A percentile compares a stretch with the other conserved stretches of the same genome.
These are phyloP conservation scores for Theileria luwenshuni DNA, from an alignment of 169 alveolate species.

Conservation along the genomic window DNA sequence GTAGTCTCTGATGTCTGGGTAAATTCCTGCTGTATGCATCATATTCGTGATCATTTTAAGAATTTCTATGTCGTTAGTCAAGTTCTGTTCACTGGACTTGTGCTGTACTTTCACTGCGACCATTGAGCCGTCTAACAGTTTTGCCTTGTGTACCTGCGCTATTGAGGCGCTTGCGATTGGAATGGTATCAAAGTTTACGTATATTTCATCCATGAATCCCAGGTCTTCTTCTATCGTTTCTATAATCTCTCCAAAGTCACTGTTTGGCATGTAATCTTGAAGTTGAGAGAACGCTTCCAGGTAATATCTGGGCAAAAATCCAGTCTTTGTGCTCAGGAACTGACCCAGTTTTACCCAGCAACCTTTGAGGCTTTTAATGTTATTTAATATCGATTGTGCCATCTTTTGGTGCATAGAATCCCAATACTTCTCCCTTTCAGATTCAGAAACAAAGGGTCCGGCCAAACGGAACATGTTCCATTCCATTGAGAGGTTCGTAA, in stretches of 20 bases:
- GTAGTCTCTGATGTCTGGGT: conserved; percentile 74
- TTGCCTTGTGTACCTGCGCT: conserved; percentile 84
- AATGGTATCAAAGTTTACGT: conserved; percentile 70
- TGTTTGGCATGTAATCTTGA: conserved; percentile 88
- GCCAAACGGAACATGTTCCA: conserved; percentile 66
- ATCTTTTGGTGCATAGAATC: conserved; percentile 84
- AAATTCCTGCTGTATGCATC: conserved; percentile 71
- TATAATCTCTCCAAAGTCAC: conserved; percentile 73
- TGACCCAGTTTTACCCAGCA: conserved; percentile 94
- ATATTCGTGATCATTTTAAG: conserved; percentile 79
- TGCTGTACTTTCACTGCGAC: conserved; percentile 83
- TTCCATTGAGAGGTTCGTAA: conserved; percentile 66
- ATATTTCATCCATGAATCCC: conserved; percentile 72
- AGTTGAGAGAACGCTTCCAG: conserved; percentile 81
- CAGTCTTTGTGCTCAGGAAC: conserved; percentile 88
- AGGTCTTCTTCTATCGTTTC: conserved; percentile 79
- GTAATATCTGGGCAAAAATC: conserved; percentile 86
- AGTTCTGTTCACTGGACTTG: conserved; percentile 77
- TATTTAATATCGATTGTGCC: conserved; percentile 84
- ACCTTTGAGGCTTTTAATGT: conserved; percentile 84
- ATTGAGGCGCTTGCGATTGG: conserved; percentile 85
- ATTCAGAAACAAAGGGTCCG: conserved; percentile 49
- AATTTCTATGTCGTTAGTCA: conserved; percentile 77
- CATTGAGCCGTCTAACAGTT: conserved; percentile 68
- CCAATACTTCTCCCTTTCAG: conserved; percentile 80